phyloP scores from a whole-genome alignment of 805 yeast species.

The Zygosaccharomyces siamensis region DNA sequence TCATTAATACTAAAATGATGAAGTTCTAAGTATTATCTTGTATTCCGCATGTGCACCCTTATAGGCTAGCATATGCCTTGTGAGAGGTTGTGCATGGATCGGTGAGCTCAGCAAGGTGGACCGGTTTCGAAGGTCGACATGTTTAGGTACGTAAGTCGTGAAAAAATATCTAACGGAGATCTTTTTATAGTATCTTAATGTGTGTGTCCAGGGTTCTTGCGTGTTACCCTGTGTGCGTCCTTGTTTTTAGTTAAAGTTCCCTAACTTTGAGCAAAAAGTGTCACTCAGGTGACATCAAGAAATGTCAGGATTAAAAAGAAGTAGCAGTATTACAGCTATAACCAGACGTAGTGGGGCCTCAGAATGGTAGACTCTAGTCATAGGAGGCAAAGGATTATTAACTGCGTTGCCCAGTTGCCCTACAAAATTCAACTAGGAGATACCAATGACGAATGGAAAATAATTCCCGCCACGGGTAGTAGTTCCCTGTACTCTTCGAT shows the following conservation, averaged over 20 bases:
- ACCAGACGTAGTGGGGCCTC: not conserved
- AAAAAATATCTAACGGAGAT: too few relatives aligned
- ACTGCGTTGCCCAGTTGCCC: conserved; percentile 37
- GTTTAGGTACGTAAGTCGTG: too few relatives aligned
- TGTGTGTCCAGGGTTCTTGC: too few relatives aligned
- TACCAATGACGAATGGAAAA: conserved; percentile 45
- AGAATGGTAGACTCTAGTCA: not conserved
- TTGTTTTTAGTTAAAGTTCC: not conserved
- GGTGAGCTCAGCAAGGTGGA: too few relatives aligned
- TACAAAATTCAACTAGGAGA: conserved; percentile 32
- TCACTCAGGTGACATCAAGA: not conserved
- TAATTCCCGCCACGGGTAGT: conserved; percentile 69
- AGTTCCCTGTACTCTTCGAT: conserved; percentile 79
- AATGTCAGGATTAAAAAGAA: not conserved
- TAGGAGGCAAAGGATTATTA: conserved; percentile 31
- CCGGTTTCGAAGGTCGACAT: too few relatives aligned
- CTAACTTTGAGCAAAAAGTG: not conserved
- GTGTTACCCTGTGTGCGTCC: not conserved
- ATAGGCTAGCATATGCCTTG: too few relatives aligned
- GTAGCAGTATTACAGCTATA: not conserved
- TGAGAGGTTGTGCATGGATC: too few relatives aligned
- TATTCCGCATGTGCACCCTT: too few relatives aligned
- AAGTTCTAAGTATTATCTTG: too few relatives aligned
- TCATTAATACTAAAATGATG: too few relatives aligned
- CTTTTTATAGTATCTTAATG: too few relatives aligned